Conservation (phyloP, 1,284 basidiomycete species). For the Mrakiaceae sp. region DNA sequence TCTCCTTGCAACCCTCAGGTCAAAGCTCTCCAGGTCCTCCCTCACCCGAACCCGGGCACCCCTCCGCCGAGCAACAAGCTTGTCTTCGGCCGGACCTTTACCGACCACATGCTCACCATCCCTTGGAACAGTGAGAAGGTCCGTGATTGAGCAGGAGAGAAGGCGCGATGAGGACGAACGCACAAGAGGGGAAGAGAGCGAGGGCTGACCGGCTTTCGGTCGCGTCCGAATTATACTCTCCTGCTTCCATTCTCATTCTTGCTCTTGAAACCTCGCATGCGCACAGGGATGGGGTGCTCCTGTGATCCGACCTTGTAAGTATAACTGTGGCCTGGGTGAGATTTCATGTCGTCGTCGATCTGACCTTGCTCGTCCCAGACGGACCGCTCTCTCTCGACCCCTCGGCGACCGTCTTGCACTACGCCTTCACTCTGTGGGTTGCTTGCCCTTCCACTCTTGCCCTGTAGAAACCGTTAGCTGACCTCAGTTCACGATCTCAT, state of each 20-base stretch:
- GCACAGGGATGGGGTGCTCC: slow-evolving; percentile 60
- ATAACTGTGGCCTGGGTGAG: neutral
- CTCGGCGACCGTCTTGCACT: slow-evolving; percentile 52
- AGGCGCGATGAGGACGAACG: too few relatives aligned
- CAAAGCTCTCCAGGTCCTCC: slow-evolving; percentile 23
- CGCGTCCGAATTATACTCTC: too few relatives aligned
- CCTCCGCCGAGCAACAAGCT: slow-evolving; percentile 21
- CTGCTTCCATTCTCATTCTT: too few relatives aligned
- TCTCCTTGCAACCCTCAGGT: neutral
- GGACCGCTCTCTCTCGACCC: slow-evolving; percentile 65
- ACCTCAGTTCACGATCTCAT: neutral
- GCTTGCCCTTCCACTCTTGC: neutral
- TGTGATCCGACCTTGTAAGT: slow-evolving; percentile 56
- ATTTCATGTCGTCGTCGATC: neutral
- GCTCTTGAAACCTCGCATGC: too few relatives aligned
- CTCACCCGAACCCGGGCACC: slow-evolving; percentile 32
- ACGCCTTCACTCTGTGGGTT: slow-evolving; percentile 53
- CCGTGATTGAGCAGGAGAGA: too few relatives aligned
- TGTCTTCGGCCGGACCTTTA: slow-evolving; percentile 38
- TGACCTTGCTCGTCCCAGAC: neutral
- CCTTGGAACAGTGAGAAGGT: slow-evolving; percentile 45
- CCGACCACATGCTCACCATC: slow-evolving; percentile 70
- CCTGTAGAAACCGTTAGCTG: neutral
- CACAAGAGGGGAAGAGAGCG: too few relatives aligned
- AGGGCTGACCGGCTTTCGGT: too few relatives aligned